Evolutionary conservation across 768 basidiomycete genomes (phyloP), one percentile per base, ranked within the genome.

Genomic region (Boletus vinaceobasis): DNA sequence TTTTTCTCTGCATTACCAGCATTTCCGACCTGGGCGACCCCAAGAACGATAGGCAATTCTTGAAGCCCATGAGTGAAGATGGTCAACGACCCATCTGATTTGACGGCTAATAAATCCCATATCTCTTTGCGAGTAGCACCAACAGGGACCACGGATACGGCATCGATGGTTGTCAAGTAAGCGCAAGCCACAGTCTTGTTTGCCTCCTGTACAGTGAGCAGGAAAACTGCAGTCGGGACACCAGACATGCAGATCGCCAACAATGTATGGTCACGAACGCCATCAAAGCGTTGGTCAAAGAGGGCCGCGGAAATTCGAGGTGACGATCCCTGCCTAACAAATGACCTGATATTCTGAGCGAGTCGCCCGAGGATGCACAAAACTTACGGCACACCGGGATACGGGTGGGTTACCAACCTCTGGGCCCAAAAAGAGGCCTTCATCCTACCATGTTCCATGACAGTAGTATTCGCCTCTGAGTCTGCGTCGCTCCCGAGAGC

Each of bases 361-460:
- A 19, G 44, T 29, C 33, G n/a, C 3, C 1, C 32, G 27, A 40
- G 46, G 0, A 29, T 14, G 56, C 36, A 53, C 26, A 27, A 48
- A 69, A 62, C 82, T 73, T 65, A 90, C 90, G 82, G 79, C 42
- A 63, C 63, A 44, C 71, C 65, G 0, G 75, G 59, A 17, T 84
- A 73, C n/a, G 79, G 73, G 50, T 79, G 76, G 14, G 78, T 74
- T 50, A 76, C 68, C 15, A 92, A 58, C 48, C 71, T 77, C 60
- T 90, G 83, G 70, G 86, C 81, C 89, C 90, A 92, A 63, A 83
- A 87, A 0, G 83, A 76, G 2, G 87, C 80, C 49, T 81, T 83
- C 83, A 89, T 86, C 55, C 84, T 77, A 6, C 81, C 82, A 62
- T 86, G 78, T 53, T 86, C 83, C 19, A 76, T 73, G 1, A 79